A percentile compares a stretch with the other conserved stretches of the same genome.
These are phyloP conservation scores for Sabuloglossum arenarium DNA, from an alignment of 495 filamentous ascomycete genomes.

Conservation along the genomic window DNA sequence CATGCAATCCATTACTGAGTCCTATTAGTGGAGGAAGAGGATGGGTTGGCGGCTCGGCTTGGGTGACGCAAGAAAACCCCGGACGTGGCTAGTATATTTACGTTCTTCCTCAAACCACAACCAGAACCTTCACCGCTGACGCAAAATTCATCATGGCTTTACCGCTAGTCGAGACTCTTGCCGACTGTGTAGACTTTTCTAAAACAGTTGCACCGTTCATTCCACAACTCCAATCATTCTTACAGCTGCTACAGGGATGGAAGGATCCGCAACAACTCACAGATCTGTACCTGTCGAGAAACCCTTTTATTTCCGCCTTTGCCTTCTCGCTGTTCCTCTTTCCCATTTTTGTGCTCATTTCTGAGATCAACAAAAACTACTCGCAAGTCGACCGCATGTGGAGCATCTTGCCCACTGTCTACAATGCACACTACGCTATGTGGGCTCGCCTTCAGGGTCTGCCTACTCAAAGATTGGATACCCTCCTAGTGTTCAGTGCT, in stretches of 20 bases:
- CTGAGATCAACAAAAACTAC: slow-evolving; percentile 80
- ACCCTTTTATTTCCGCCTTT: slow-evolving; percentile 62
- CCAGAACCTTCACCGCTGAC: background rate
- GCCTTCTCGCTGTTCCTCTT: slow-evolving; percentile 47
- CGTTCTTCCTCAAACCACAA: no score
- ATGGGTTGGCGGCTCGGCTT: background rate
- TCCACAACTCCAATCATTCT: slow-evolving; percentile 53
- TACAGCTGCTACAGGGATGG: slow-evolving; percentile 35
- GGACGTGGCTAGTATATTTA: no score
- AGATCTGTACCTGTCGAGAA: slow-evolving; percentile 64
- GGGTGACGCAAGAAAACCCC: background rate
- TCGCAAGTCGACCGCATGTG: slow-evolving; percentile 86
- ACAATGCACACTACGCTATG: slow-evolving; percentile 64
- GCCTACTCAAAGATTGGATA: slow-evolving; percentile 52
- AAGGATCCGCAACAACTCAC: slow-evolving; percentile 32
- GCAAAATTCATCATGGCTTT: slow-evolving; percentile 31
- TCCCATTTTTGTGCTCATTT: slow-evolving; percentile 43
- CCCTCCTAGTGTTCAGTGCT: slow-evolving; percentile 43
- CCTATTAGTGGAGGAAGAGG: background rate
- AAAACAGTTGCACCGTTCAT: slow-evolving; percentile 55
- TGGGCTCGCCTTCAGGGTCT: slow-evolving; percentile 62
- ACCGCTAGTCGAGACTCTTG: slow-evolving; percentile 42
- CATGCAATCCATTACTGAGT: background rate
- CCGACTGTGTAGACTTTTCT: slow-evolving; percentile 51
- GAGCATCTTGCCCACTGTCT: slow-evolving; percentile 73